A percentile compares a stretch with the other conserved stretches of the same genome.
These are phyloP conservation scores for Ottelia alismoides DNA, from an alignment of 106 monocot species.

Conservation along the genomic window DNA sequence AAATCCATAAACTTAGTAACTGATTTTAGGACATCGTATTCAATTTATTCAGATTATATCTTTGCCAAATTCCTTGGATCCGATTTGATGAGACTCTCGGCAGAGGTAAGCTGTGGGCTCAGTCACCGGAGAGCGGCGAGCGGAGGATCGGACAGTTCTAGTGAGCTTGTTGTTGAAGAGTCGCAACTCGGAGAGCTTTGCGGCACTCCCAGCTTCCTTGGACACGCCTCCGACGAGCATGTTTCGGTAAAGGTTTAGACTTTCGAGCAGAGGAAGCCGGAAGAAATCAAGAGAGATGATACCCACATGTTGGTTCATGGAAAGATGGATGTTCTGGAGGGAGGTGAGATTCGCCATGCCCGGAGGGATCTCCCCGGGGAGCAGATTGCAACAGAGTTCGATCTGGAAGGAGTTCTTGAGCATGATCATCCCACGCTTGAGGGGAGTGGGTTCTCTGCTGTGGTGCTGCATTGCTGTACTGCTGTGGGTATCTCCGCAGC, in stretches of 20 bases:
- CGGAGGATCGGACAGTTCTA: no score
- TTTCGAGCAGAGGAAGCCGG: conserved; percentile 37
- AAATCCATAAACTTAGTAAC: no score
- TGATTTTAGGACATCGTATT: no score
- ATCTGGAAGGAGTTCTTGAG: conserved; percentile 51
- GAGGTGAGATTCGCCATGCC: conserved; percentile 35
- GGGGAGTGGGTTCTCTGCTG: no score
- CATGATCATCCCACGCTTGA: conserved; percentile 11
- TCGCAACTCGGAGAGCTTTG: conserved; percentile 33
- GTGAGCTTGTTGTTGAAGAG: conserved; percentile 48
- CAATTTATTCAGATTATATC: no score
- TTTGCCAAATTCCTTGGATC: no score
- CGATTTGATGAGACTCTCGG: no score
- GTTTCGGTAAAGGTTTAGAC: conserved; percentile 49
- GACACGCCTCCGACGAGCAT: conserved; percentile 35
- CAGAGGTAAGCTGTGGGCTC: no score
- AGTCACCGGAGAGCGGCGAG: no score
- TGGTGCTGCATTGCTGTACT: no score
- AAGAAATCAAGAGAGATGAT: conserved; percentile 43
- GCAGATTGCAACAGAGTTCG: conserved; percentile 57
- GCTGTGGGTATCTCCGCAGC: no score
- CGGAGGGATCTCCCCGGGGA: conserved; percentile 41
- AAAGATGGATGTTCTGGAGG: conserved; percentile 33
- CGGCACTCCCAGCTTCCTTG: conserved; percentile 6
- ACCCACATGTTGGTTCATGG: conserved; percentile 56